These are phyloP conservation scores for Colletotrichum paranaense DNA, from an alignment of 2,329 filamentous ascomycete genomes.

Conservation along the genomic window DNA sequence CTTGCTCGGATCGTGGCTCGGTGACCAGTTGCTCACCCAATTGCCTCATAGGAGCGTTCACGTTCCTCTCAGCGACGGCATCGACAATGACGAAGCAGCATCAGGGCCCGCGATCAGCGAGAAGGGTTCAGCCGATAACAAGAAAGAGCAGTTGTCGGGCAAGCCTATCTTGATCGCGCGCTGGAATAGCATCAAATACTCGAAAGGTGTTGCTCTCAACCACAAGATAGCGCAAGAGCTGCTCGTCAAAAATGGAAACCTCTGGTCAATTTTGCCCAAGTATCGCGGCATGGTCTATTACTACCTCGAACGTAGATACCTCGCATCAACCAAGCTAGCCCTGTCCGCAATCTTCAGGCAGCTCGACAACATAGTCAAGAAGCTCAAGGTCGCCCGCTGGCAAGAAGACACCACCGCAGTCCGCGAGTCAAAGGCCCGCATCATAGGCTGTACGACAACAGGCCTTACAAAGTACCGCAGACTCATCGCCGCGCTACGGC, in stretches of 20 bases:
- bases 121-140: not conserved
- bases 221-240: conserved; percentile 13
- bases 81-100: not conserved
- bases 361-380: conserved; percentile 61
- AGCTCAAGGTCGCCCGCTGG: conserved; percentile 68
- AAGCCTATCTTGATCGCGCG: conserved; percentile 48
- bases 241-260: conserved; percentile 51
- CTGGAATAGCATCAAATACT: not conserved
- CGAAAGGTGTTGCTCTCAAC: not conserved
- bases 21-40: not conserved
- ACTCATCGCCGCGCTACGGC: conserved; percentile 73
- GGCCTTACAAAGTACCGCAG: conserved; percentile 84
- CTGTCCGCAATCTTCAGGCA: conserved; percentile 62
- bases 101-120: not conserved
- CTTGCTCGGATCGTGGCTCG: conserved; percentile 4
- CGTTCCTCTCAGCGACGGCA: not conserved
- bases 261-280: conserved; percentile 68
- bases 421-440: conserved; percentile 50
- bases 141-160: conserved; percentile 66
- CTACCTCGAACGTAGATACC: conserved; percentile 66
- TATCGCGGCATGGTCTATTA: conserved; percentile 75
- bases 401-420: conserved; percentile 64
- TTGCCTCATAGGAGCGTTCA: conserved; percentile 8
- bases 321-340: conserved; percentile 55
- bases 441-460: conserved; percentile 80